phyloP scores from a whole-genome alignment of 2,329 filamentous ascomycete species.

The Plectosphaerella cucumerina region DNA sequence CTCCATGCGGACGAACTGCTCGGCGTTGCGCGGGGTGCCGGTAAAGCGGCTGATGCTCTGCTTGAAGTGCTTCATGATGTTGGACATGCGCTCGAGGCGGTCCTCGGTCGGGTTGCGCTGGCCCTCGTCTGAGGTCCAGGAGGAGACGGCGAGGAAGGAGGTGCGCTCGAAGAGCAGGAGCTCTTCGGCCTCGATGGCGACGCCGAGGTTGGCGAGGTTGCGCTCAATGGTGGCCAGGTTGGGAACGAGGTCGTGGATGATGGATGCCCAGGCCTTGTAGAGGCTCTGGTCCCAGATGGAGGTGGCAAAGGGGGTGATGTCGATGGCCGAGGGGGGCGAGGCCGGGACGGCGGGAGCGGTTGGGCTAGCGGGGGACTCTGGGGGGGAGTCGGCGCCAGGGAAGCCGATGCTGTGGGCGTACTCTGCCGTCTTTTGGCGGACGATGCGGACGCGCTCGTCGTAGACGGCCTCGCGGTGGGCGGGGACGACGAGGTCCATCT shows the following conservation, averaged over 20 bases:
- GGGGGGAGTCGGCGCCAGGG: slow-evolving; percentile 19
- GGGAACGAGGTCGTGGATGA: slow-evolving; percentile 96
- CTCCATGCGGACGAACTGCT: slow-evolving; percentile 77
- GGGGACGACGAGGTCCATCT: slow-evolving; percentile 92
- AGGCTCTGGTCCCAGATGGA: slow-evolving; percentile 98
- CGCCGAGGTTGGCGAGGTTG: slow-evolving; percentile 76
- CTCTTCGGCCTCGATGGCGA: slow-evolving; percentile 88
- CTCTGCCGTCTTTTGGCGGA: slow-evolving; percentile 67
- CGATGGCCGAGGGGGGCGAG: slow-evolving; percentile 38
- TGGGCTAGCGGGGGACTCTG: slow-evolving; percentile 20
- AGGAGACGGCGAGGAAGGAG: slow-evolving; percentile 94
- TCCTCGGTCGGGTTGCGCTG: slow-evolving; percentile 83
- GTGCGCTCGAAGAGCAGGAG: slow-evolving; percentile 92
- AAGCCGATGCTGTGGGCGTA: slow-evolving; percentile 38
- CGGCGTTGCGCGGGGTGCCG: slow-evolving; percentile 73
- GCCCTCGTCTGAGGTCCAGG: slow-evolving; percentile 74
- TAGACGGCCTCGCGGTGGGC: slow-evolving; percentile 77
- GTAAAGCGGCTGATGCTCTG: slow-evolving; percentile 74
- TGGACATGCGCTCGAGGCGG: slow-evolving; percentile 88
- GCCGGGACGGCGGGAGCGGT: slow-evolving; percentile 13
- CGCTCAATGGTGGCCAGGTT: slow-evolving; percentile 85
- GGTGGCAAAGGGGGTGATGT: slow-evolving; percentile 85
- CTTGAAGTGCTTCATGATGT: slow-evolving; percentile 98
- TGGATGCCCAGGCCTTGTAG: slow-evolving; percentile 97
- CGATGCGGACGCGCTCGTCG: slow-evolving; percentile 73